A percentile compares a stretch with the other conserved stretches of the same genome.
Conservation (phyloP, 108 stramenopile genomes). For the Skeletonema grethae region DNA sequence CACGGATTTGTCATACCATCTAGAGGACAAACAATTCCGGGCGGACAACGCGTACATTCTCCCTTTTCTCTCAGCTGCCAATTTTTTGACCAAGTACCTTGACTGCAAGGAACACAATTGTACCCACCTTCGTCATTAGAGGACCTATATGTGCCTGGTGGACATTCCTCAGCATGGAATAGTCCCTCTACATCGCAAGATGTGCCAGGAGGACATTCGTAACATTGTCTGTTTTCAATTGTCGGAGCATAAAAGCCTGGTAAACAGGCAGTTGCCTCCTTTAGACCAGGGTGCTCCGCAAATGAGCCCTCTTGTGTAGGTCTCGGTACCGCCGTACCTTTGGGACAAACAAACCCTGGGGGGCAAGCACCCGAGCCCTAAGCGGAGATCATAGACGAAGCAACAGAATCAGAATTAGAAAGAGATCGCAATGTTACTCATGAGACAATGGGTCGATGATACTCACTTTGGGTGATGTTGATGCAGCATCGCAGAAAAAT, state of each 20-base stretch:
- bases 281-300: slow-evolving; percentile 71
- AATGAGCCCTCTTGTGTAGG: slow-evolving; percentile 76
- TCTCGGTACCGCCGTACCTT: slow-evolving; percentile 76
- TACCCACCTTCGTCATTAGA: slow-evolving; percentile 19
- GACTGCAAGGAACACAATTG: slow-evolving; percentile 84
- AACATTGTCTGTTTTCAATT: slow-evolving; percentile 56
- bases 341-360: slow-evolving; percentile 79
- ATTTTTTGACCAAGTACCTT: slow-evolving; percentile 89
- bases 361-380: slow-evolving; percentile 78
- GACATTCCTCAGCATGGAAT: slow-evolving; percentile 43
- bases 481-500: slow-evolving; percentile 75
- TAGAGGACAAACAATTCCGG: slow-evolving; percentile 75
- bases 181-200: slow-evolving; percentile 38
- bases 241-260: slow-evolving; percentile 82
- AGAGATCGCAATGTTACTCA: not conserved
- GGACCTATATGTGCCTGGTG: slow-evolving; percentile 44
- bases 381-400: slow-evolving; percentile 8
- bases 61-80: slow-evolving; percentile 83
- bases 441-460: not conserved
- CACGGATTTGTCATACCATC: slow-evolving; percentile 84
- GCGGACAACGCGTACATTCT: slow-evolving; percentile 77
- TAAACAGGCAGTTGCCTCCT: slow-evolving; percentile 63
- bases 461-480: slow-evolving; percentile 19
- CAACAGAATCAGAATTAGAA: not conserved
- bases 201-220: slow-evolving; percentile 43